Percentiles rank a stretch among this genome's conserved stretches.
These are phyloP conservation scores for Colletotrichum sp. DNA, from an alignment of 2,329 filamentous ascomycete species.

Conservation along the genomic window DNA sequence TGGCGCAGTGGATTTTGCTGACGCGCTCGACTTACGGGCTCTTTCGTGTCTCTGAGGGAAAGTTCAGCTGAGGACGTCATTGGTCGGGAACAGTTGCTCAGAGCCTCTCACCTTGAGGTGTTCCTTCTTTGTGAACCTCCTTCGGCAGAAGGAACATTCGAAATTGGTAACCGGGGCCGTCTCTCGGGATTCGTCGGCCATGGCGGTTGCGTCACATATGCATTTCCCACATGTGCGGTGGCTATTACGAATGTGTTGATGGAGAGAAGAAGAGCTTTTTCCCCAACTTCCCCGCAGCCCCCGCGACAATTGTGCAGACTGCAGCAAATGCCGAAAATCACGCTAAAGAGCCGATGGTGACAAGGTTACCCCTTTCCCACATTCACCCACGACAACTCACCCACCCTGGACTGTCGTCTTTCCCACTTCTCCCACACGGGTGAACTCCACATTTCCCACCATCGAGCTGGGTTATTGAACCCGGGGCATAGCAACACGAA, in stretches of 20 bases:
- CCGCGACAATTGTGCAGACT: not conserved
- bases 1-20: not conserved
- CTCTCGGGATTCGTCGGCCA: not conserved
- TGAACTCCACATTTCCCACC: not conserved
- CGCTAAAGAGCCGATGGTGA: not conserved
- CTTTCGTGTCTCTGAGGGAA: not conserved
- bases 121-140: not conserved
- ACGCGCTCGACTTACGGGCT: not conserved
- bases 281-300: slow-evolving; percentile 1
- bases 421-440: not conserved
- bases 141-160: not conserved
- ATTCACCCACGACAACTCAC: not conserved
- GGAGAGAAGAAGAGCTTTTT: not conserved
- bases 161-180: not conserved
- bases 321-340: not conserved
- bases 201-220: not conserved
- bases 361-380: not conserved
- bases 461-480: not conserved
- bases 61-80: not conserved
- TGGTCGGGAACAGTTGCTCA: not conserved
- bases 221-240: not conserved
- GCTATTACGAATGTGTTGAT: not conserved
- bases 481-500: not conserved
- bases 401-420: not conserved
- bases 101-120: not conserved